These are phyloP conservation scores for Tephrocybe rancida DNA, from an alignment of 768 basidiomycete species.

Conservation along the genomic window DNA sequence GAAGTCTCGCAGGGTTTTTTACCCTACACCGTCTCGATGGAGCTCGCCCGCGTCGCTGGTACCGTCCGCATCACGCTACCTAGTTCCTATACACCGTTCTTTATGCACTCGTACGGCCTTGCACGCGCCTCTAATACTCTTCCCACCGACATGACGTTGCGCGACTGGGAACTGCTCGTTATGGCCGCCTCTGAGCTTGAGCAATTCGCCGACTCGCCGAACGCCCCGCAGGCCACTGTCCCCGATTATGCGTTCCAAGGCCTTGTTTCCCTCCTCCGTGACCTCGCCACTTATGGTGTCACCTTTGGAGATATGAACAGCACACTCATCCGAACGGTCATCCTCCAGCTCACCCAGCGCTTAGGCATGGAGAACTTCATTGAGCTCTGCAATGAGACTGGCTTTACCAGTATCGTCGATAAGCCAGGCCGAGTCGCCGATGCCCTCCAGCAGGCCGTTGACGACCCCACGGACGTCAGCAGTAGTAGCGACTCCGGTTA, in stretches of 20 bases:
- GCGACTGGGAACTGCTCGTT: constrained; percentile 51
- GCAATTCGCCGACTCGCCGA: constrained; percentile 27
- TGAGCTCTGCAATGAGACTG: constrained; percentile 29
- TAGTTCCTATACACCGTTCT: constrained; percentile 35
- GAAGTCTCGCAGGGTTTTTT: constrained; percentile 16
- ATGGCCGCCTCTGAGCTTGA: constrained; percentile 40
- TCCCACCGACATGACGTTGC: constrained; percentile 28
- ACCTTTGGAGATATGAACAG: constrained; percentile 29
- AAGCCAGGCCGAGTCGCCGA: constrained; percentile 19
- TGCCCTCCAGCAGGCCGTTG: constrained; percentile 23
- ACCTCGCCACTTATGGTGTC: constrained; percentile 35
- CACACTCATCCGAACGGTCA: constrained; percentile 24
- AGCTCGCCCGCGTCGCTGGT: constrained; percentile 35
- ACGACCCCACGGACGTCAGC: constrained; percentile 4
- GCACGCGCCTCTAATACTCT: constrained; percentile 29
- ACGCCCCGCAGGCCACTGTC: constrained; percentile 18
- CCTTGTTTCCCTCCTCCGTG: constrained; percentile 43
- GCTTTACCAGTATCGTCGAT: constrained; percentile 28
- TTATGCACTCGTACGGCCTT: constrained; percentile 49
- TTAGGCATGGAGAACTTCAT: constrained; percentile 26
- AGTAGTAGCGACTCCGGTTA: constrained; percentile 13
- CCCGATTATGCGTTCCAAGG: constrained; percentile 37
- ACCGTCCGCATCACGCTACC: constrained; percentile 34
- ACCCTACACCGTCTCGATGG: constrained; percentile 30
- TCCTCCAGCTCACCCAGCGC: constrained; percentile 26